A percentile compares a stretch with the other conserved stretches of the same genome.
Evolutionary conservation across 106 monocot genomes (phyloP).

Genomic region (Triglochin maritima): DNA sequence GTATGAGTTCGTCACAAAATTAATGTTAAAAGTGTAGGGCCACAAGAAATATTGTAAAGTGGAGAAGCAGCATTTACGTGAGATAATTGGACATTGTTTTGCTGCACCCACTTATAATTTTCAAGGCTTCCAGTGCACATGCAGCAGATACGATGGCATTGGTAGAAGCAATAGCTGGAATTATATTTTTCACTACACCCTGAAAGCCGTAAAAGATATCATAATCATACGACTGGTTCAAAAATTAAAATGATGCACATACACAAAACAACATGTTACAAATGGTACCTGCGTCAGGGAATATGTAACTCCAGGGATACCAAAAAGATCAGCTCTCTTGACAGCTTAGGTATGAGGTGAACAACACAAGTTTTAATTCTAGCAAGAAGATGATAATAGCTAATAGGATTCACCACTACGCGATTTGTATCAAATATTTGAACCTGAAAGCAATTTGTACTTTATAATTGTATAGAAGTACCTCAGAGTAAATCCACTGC

Average conservation of each 20-base stretch:
- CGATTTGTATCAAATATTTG: no score
- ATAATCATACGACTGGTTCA: neutral
- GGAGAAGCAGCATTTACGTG: slow-evolving; percentile 38
- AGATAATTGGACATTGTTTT: slow-evolving; percentile 96
- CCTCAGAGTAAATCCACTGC: slow-evolving; percentile 97
- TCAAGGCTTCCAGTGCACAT: slow-evolving; percentile 90
- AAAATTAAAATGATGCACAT: slow-evolving; percentile 43
- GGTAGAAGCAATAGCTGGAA: slow-evolving; percentile 99
- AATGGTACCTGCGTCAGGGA: slow-evolving; percentile 79
- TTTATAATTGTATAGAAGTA: slow-evolving; percentile 3
- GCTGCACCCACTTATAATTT: slow-evolving; percentile 96
- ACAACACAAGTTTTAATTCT: slow-evolving; percentile 12
- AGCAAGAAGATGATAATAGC: neutral
- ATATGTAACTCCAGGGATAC: slow-evolving; percentile 96
- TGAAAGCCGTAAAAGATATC: slow-evolving; percentile 18
- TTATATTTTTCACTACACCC: slow-evolving; percentile 99
- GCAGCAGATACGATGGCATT: slow-evolving; percentile 96
- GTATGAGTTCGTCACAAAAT: no score
- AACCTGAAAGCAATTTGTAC: neutral
- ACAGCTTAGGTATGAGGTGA: slow-evolving; percentile 41
- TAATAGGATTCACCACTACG: no score
- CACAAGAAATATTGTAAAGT: neutral
- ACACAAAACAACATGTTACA: slow-evolving; percentile 66
- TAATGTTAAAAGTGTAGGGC: neutral
- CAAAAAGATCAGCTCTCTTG: slow-evolving; percentile 96